phyloP scores from a whole-genome alignment of 345 rosid species.

The Gossypium longicalyx region DNA sequence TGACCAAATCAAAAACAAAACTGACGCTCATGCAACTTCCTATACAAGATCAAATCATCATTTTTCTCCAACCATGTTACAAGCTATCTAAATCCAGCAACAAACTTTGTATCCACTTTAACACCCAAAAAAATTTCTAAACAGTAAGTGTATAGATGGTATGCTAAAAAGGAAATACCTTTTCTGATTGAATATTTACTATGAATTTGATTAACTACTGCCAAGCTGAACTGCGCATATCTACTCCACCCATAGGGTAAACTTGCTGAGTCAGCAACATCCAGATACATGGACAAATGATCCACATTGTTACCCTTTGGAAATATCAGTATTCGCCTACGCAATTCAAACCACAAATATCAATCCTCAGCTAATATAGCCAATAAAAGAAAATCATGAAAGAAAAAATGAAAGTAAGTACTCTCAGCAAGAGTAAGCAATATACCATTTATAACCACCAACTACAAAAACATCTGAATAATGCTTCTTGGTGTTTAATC shows the following conservation, averaged over 20 bases:
- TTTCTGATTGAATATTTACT: conserved; percentile 68
- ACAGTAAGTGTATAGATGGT: neutral
- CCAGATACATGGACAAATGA: conserved; percentile 89
- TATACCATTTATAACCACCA: conserved; percentile 87
- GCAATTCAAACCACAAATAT: conserved; percentile 8
- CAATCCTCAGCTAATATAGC: conserved; percentile 3
- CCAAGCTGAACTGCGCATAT: conserved; percentile 86
- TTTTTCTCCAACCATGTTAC: neutral
- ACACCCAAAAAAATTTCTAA: neutral
- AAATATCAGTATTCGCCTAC: conserved; percentile 83
- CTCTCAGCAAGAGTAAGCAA: neutral
- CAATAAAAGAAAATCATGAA: neutral
- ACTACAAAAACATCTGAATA: conserved; percentile 74
- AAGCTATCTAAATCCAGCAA: neutral
- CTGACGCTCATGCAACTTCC: neutral
- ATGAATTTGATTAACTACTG: conserved; percentile 75
- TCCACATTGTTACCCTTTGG: conserved; percentile 90
- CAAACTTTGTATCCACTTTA: neutral
- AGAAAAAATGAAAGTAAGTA: neutral
- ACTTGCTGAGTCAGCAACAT: conserved; percentile 77
- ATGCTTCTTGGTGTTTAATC: conserved; percentile 65
- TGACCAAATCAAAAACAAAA: neutral
- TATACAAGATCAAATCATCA: neutral
- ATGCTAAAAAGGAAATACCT: conserved; percentile 37
- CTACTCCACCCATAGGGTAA: conserved; percentile 95